Conservation (phyloP, 2,329 filamentous ascomycete species). For the Clonostachys sp. region DNA sequence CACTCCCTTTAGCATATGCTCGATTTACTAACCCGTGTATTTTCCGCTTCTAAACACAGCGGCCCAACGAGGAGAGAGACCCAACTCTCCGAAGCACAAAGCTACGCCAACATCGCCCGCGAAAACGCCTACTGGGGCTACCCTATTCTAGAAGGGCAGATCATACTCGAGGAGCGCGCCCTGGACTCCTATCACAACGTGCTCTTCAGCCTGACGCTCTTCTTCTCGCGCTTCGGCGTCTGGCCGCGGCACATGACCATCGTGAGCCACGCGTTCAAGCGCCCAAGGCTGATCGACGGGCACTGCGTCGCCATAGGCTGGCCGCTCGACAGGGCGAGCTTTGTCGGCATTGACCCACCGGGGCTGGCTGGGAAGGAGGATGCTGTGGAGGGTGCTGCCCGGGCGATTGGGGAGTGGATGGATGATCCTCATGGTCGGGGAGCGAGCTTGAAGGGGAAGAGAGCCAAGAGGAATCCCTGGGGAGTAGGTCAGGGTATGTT, state of each 20-base stretch:
- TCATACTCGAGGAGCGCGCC: conserved; percentile 64
- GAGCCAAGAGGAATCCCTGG: conserved; percentile 45
- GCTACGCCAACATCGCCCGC: conserved; percentile 52
- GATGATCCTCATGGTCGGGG: conserved; percentile 48
- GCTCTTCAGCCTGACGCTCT: conserved; percentile 62
- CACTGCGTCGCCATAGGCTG: conserved; percentile 62
- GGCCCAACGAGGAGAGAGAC: conserved; percentile 59
- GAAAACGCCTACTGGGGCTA: conserved; percentile 41
- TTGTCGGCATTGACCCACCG: conserved; percentile 63
- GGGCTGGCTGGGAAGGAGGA: conserved; percentile 30
- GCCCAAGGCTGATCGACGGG: conserved; percentile 52
- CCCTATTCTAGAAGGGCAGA: conserved; percentile 6
- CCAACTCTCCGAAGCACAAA: conserved; percentile 53
- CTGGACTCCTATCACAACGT: conserved; percentile 86
- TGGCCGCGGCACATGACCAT: conserved; percentile 60
- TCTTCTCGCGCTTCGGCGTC: conserved; percentile 26
- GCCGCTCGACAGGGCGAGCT: conserved; percentile 35
- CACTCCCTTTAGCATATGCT: not conserved
- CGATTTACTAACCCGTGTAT: not conserved
- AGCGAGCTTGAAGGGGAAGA: conserved; percentile 38
- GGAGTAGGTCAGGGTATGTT: conserved; percentile 38
- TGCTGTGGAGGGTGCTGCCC: conserved; percentile 33
- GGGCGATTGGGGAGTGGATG: conserved; percentile 42
- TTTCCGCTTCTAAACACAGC: conserved; percentile 26
- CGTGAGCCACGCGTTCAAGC: conserved; percentile 68